Evolutionary conservation across 768 basidiomycete genomes (phyloP), one percentile per base, ranked within the genome.

Genomic region (Naematelia aurantialba): DNA sequence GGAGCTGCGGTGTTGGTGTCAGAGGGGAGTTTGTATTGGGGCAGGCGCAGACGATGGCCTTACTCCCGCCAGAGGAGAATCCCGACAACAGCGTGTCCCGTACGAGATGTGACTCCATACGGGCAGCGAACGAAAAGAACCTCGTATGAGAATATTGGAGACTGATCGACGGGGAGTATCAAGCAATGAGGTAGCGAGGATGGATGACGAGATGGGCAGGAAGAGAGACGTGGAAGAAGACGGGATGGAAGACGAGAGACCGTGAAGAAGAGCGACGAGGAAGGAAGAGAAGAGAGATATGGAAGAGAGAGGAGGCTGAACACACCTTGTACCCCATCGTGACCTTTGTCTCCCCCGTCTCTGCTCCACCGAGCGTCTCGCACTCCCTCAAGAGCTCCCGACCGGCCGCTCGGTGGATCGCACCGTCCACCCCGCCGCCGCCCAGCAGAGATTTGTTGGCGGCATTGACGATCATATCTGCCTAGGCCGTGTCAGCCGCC

Each of bases 401-500:
- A 5, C 78, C 78, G 1, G 78, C 78, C 2, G 78, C 78, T 12
- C 63, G 53, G 52, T 79, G 78, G 25, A 79, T 78, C 1, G 78
- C 78, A 14, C 78, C 78, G 53, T 79, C 78, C 8, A 79, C 78
- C 2, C 78, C 78, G 1, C 78, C 78, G 5, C 78, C 78, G 29
- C 78, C 78, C 0, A 77, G 69, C 0, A 79, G 62, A 5, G 72
- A 74, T 13, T 59, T 64, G 60, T 78, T 79, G 5, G 77, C 77
- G 0, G 77, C 78, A 57, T 78, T 78, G 45, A 75, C 75, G 31
- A 76, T 75, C 66, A 72, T 68, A 21, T 70, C 70, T 22, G 66
- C 68, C 74, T 76, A 24, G 39, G 11, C 4, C n/a, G 25, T 30
- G 21, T 50, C 30, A 26, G 22, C 14, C 22, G 13, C 10, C 14